Percentiles rank a stretch among this genome's conserved stretches.
Conservation (phyloP, 2,329 filamentous ascomycete genomes). For the Aureobasidium sp. region DNA sequence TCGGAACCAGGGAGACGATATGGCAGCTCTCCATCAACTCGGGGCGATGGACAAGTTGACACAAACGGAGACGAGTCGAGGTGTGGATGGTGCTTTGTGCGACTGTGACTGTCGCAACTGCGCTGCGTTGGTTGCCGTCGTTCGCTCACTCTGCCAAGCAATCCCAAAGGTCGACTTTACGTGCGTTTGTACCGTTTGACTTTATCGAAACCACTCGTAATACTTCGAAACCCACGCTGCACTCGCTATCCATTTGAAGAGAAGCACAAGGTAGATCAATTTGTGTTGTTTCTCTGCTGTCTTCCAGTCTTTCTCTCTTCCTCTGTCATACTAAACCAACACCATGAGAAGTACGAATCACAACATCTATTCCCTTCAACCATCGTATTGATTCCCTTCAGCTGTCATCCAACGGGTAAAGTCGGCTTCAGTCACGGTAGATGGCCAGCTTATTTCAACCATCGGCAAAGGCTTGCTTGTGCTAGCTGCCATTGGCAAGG, state of each 20-base stretch:
- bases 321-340: neutral
- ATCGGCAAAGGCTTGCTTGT: constrained; percentile 88
- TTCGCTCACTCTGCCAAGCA: neutral
- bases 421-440: constrained; percentile 91
- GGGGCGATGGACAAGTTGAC: constrained; percentile 7
- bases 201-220: constrained; percentile 1
- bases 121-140: constrained; percentile 2
- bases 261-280: constrained; percentile 6
- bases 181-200: neutral
- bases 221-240: neutral
- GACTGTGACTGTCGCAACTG: constrained; percentile 6
- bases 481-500: constrained; percentile 81
- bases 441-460: constrained; percentile 79
- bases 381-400: constrained; percentile 34
- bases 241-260: neutral
- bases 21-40: constrained; percentile 9
- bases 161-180: neutral
- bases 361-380: neutral
- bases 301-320: neutral
- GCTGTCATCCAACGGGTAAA: constrained; percentile 89
- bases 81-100: constrained; percentile 5
- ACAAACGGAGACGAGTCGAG: constrained; percentile 1
- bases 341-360: constrained; percentile 34
- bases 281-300: neutral
- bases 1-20: neutral